A percentile compares a stretch with the other conserved stretches of the same genome.
phyloP scores from a whole-genome alignment of 2,329 filamentous ascomycete species.

The Pleoardoris graminearum region DNA sequence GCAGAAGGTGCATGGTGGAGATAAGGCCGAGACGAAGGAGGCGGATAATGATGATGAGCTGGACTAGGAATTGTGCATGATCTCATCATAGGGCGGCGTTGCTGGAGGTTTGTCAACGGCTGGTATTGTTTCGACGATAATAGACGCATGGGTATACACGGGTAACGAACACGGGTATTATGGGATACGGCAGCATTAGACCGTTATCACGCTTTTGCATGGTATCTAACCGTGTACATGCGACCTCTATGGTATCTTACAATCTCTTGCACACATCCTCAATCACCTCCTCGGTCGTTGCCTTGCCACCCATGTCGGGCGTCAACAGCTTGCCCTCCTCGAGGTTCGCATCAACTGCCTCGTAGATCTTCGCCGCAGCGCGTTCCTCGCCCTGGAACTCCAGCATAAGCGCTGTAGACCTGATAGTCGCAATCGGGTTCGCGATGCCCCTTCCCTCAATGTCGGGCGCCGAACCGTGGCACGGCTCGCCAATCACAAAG shows the following conservation, averaged over 20 bases:
- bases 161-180: not conserved
- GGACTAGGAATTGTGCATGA: constrained; percentile 17
- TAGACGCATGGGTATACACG: too few species aligned
- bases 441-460: constrained; percentile 92
- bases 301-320: constrained; percentile 87
- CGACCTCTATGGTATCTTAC: constrained; percentile 50
- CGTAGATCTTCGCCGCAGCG: constrained; percentile 87
- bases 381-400: constrained; percentile 89
- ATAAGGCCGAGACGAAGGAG: constrained; percentile 1
- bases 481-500: constrained; percentile 97
- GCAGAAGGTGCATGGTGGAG: constrained; percentile 23
- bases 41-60: constrained; percentile 25
- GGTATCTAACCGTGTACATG: not conserved
- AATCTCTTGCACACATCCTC: constrained; percentile 83
- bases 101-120: too few species aligned
- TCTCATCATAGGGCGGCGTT: not conserved
- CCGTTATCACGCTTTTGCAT: constrained; percentile 2
- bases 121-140: too few species aligned
- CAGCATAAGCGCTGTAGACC: constrained; percentile 91
- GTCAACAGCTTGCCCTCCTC: constrained; percentile 80
- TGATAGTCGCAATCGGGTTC: constrained; percentile 93
- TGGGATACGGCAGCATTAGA: constrained; percentile 6
- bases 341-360: constrained; percentile 87
- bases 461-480: constrained; percentile 93
- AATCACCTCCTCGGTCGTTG: constrained; percentile 83